Base-by-base conservation (phyloP, 306 rosid genomes). In the Begonia peltatifolia region DNA sequence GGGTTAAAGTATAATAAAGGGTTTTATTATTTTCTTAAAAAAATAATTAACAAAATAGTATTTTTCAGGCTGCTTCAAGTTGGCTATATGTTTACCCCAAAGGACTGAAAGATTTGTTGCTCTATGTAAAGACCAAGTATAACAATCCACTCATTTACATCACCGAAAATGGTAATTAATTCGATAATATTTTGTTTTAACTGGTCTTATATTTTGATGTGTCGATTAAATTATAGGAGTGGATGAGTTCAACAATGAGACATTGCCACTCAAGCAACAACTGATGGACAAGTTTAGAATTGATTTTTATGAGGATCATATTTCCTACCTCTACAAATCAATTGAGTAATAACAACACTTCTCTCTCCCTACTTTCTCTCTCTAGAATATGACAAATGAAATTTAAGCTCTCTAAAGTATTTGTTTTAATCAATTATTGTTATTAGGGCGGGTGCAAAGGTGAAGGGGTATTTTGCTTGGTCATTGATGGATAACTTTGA, bases 381-480 rank as follows among this genome's bases (percentile, higher is more conserved):
- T 30, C 38, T 30, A 30, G 38, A 30, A 6, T 30, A 5, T 44
- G 48, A n/a, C 6, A n/a, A 10, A n/a, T 44, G 48, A 44, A n/a
- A 7, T 10, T 44, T n/a, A 44, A 44, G 14, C 14, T 3, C 47
- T 10, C 47, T 44, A 10, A 44, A 44, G 9, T 44, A 10, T 8
- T 12, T 68, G 46, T 46, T 22, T 53, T 36, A n/a, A 35, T 47
- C 4, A 9, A 17, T 5, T 50, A 5, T 50, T 35, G 10, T n/a
- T 3, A 63, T 49, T 14, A 83, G 84, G 71, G 63, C 61, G 59
- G 87, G 87, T 25, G 87, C 69, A 42, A 73, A 75, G 35, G 83
- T 78, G 68, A 82, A 71, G 65, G 86, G 92, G 16, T 82, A 70
- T 68, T 79, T 83, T 61, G 68, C 82, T 36, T 83, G 87, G 93